Conservation (phyloP, 2,329 filamentous ascomycete genomes). For the Leptographium radiaticola region DNA sequence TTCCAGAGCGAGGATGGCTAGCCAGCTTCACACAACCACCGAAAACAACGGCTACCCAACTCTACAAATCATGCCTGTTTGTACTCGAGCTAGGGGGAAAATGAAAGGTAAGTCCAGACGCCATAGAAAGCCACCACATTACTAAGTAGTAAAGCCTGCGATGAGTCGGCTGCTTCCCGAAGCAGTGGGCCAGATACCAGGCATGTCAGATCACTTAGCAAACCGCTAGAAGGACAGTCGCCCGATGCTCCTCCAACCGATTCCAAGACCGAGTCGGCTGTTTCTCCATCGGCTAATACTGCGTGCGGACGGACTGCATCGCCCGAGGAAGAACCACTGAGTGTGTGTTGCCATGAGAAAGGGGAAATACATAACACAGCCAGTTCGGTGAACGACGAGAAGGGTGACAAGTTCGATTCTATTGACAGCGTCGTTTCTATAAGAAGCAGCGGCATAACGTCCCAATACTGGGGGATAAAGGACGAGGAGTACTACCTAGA, state of each 20-base stretch:
- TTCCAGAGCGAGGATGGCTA: neutral
- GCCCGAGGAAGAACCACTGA: neutral
- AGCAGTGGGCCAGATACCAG: neutral
- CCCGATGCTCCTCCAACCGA: neutral
- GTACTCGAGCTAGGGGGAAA: neutral
- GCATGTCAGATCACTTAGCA: neutral
- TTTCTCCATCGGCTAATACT: neutral
- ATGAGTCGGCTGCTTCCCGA: neutral
- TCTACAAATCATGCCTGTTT: neutral
- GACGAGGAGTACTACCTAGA: neutral
- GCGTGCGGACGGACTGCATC: neutral
- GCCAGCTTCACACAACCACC: neutral
- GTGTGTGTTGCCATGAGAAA: neutral
- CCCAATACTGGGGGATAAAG: neutral
- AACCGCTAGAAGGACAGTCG: neutral
- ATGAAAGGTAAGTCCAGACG: neutral
- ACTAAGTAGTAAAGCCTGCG: neutral
- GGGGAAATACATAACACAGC: neutral
- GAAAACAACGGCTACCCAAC: too few relatives aligned
- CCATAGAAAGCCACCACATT: neutral
- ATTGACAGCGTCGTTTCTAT: neutral
- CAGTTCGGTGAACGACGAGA: neutral
- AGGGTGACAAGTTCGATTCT: neutral
- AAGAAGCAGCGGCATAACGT: neutral
- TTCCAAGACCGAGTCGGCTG: neutral